A percentile compares a stretch with the other conserved stretches of the same genome.
These are phyloP conservation scores for Coemansia sp. DNA, from an alignment of 192 early-diverging fungal genomes.

Conservation along the genomic window DNA sequence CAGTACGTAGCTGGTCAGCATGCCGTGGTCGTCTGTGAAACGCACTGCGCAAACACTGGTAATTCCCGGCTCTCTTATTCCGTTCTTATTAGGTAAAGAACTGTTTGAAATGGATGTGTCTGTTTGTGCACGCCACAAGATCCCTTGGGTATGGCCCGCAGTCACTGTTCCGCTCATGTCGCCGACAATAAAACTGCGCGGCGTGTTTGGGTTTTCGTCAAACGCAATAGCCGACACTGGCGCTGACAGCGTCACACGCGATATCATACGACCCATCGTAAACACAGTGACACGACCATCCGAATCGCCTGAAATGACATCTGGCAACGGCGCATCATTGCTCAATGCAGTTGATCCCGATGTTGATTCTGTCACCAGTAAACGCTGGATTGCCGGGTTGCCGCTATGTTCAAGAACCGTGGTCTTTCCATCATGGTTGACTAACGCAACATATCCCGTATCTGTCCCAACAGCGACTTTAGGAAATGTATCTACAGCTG, in stretches of 20 bases:
- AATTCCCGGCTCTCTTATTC: slow-evolving; percentile 9
- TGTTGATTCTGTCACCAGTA: slow-evolving; percentile 10
- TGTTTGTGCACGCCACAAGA: slow-evolving; percentile 33
- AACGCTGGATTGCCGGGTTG: slow-evolving; percentile 25
- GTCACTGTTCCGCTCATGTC: slow-evolving; percentile 43
- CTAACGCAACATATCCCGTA: slow-evolving; percentile 23
- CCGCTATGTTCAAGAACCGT: slow-evolving; percentile 22
- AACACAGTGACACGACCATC: slow-evolving; percentile 33
- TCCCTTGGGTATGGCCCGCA: slow-evolving; percentile 28
- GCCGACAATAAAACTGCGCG: slow-evolving; percentile 34
- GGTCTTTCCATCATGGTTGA: slow-evolving; percentile 10
- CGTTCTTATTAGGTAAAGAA: background rate
- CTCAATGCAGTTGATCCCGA: background rate
- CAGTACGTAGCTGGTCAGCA: slow-evolving; percentile 40
- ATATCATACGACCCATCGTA: slow-evolving; percentile 29
- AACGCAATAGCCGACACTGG: slow-evolving; percentile 31
- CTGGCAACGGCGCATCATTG: background rate
- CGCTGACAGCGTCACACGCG: slow-evolving; percentile 31
- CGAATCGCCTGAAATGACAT: slow-evolving; percentile 37
- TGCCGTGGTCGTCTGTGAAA: slow-evolving; percentile 28
- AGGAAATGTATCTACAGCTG: background rate
- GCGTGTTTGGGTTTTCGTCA: slow-evolving; percentile 34
- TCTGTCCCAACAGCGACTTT: slow-evolving; percentile 30
- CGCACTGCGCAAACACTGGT: slow-evolving; percentile 27
- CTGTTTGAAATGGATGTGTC: background rate